Percentiles rank a stretch among this genome's conserved stretches.
Conservation (phyloP, 2,329 filamentous ascomycete species). For the Microsporum canis region DNA sequence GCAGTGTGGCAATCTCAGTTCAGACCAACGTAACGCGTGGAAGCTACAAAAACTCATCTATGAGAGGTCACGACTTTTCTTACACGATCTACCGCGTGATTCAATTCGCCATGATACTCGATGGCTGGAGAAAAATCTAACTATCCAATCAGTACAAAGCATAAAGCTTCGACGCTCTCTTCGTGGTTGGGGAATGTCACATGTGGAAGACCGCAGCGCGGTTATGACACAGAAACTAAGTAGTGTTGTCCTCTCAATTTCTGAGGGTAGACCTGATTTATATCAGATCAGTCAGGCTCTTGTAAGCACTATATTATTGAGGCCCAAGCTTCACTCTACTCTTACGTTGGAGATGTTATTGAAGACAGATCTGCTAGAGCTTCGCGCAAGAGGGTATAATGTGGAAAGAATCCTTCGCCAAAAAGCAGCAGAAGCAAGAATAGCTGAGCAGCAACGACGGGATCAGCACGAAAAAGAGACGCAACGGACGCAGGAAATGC, state of each 20-base stretch:
- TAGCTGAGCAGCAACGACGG: conserved; percentile 72
- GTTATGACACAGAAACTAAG: conserved; percentile 48
- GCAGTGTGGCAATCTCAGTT: conserved; percentile 53
- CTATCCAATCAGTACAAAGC: conserved; percentile 64
- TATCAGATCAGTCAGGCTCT: conserved; percentile 88
- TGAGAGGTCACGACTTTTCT: conserved; percentile 78
- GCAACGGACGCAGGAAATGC: conserved; percentile 51
- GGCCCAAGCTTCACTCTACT: conserved; percentile 78
- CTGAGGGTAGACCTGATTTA: conserved; percentile 60
- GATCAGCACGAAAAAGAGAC: conserved; percentile 59
- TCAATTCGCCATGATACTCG: conserved; percentile 74
- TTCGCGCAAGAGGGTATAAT: conserved; percentile 86
- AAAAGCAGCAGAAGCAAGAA: conserved; percentile 74
- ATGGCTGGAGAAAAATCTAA: conserved; percentile 81
- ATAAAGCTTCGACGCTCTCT: conserved; percentile 70
- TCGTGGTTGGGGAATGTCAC: conserved; percentile 55
- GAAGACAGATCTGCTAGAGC: conserved; percentile 67
- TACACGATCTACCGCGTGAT: conserved; percentile 70
- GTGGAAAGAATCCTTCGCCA: conserved; percentile 85
- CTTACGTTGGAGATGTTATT: conserved; percentile 86
- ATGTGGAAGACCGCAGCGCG: conserved; percentile 64
- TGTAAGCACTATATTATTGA: conserved; percentile 64
- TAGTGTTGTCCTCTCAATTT: conserved; percentile 63
- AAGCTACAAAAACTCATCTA: conserved; percentile 69
- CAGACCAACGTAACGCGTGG: conserved; percentile 57